phyloP scores from a whole-genome alignment of 176 grass and related monocot species.

The Triticum turgidum region DNA sequence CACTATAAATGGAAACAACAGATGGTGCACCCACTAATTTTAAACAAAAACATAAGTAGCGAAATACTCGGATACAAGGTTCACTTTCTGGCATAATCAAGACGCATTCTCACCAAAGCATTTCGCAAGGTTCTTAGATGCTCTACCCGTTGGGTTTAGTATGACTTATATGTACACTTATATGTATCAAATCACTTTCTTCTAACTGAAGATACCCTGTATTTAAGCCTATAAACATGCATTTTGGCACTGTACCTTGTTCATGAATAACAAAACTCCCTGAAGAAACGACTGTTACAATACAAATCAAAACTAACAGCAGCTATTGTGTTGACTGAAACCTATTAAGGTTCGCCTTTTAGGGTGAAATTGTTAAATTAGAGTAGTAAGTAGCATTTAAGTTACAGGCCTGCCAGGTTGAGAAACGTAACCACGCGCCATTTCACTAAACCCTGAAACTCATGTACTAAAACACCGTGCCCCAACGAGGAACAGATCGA shows the following conservation, averaged over 20 bases:
- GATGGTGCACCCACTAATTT: not conserved
- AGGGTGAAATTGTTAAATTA: not conserved
- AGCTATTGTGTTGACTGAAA: not conserved
- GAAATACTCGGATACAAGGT: not conserved
- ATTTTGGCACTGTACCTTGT: not conserved
- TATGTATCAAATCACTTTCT: not conserved
- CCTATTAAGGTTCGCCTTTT: not conserved
- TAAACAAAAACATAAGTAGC: not conserved
- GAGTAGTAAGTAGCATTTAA: not conserved
- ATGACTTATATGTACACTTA: too few species aligned
- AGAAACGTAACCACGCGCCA: not conserved
- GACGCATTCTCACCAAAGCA: not conserved
- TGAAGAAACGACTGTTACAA: not conserved
- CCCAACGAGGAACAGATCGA: not conserved
- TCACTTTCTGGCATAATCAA: not conserved
- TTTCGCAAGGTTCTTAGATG: not conserved
- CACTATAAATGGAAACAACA: not conserved
- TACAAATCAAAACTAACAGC: not conserved
- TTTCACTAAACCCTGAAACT: slow-evolving; percentile 19
- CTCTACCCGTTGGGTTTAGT: not conserved
- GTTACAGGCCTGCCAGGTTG: not conserved
- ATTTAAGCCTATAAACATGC: not conserved
- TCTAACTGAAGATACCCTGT: not conserved
- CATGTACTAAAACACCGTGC: not conserved
- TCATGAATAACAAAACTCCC: not conserved